phyloP scores from a whole-genome alignment of 2,329 filamentous ascomycete genomes.

The Plenodomus lindquistii region DNA sequence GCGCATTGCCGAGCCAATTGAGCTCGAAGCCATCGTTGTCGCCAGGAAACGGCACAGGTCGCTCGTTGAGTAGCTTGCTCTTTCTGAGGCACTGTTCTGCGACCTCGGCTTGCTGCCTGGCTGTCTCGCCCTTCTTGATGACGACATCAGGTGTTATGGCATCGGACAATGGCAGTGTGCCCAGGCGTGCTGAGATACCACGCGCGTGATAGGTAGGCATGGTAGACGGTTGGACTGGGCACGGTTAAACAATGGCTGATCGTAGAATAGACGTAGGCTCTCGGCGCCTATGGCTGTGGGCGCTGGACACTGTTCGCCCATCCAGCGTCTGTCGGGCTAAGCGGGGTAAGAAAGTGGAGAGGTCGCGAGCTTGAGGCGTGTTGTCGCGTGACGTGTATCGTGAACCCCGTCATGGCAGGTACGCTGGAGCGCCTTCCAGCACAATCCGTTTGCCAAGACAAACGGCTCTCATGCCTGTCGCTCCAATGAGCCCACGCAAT shows the following conservation, averaged over 20 bases:
- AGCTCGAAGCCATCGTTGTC: constrained; percentile 25
- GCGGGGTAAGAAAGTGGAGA: neutral
- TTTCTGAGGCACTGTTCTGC: constrained; percentile 24
- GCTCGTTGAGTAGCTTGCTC: constrained; percentile 28
- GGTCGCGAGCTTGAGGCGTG: constrained; percentile 7
- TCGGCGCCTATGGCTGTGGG: neutral
- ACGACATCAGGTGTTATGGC: constrained; percentile 29
- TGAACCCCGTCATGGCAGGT: constrained; percentile 12
- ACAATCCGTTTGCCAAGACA: neutral
- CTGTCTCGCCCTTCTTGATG: constrained; percentile 23
- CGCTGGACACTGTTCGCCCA: neutral
- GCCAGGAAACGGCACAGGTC: constrained; percentile 29
- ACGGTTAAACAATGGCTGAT: neutral
- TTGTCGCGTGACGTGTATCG: constrained; percentile 18
- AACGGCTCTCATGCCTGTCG: too few relatives aligned
- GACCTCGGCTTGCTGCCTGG: constrained; percentile 21
- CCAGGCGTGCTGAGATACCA: constrained; percentile 30
- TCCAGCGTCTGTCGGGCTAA: constrained; percentile 4
- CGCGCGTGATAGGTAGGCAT: constrained; percentile 25
- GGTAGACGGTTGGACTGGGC: neutral
- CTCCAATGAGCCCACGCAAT: too few relatives aligned
- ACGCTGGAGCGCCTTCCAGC: constrained; percentile 8
- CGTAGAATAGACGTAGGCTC: neutral
- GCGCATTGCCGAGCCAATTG: constrained; percentile 35
- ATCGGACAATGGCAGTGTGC: constrained; percentile 26